Evolutionary conservation across 345 rosid species (phyloP).

Genomic region (Linum usitatissimum): DNA sequence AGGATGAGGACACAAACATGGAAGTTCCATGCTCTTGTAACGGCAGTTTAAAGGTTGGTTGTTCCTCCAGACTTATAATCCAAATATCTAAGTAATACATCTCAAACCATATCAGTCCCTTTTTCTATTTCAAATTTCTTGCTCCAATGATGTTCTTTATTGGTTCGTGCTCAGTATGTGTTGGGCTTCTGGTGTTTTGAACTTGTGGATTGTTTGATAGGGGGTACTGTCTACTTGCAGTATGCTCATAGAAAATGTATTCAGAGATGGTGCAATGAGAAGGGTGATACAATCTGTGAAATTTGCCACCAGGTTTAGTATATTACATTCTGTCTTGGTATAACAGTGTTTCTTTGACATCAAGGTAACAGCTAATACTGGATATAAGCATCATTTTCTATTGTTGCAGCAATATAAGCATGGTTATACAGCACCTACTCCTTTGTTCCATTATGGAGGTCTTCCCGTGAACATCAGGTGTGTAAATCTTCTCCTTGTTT

Average conservation of each 20-base stretch:
- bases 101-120: background rate
- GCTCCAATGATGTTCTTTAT: background rate
- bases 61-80: background rate
- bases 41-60: constrained; percentile 75
- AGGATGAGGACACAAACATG: constrained; percentile 60
- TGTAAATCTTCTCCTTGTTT: background rate
- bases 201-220: background rate
- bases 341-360: background rate
- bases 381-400: background rate
- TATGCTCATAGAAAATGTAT: constrained; percentile 76
- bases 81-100: background rate
- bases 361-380: background rate
- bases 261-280: constrained; percentile 85
- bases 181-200: background rate
- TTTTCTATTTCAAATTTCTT: background rate
- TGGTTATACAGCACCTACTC: constrained; percentile 52
- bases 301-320: constrained; percentile 64
- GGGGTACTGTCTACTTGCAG: constrained; percentile 27
- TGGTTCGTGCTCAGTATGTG: background rate
- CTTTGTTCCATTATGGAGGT: constrained; percentile 42
- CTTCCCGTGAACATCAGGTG: constrained; percentile 58
- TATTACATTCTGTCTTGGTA: background rate
- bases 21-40: constrained; percentile 77
- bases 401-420: constrained; percentile 52
- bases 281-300: constrained; percentile 74